Evolutionary conservation across 1,284 basidiomycete species (phyloP), one percentile per base, ranked within the genome.

Genomic region (Leccinum subrobustum): DNA sequence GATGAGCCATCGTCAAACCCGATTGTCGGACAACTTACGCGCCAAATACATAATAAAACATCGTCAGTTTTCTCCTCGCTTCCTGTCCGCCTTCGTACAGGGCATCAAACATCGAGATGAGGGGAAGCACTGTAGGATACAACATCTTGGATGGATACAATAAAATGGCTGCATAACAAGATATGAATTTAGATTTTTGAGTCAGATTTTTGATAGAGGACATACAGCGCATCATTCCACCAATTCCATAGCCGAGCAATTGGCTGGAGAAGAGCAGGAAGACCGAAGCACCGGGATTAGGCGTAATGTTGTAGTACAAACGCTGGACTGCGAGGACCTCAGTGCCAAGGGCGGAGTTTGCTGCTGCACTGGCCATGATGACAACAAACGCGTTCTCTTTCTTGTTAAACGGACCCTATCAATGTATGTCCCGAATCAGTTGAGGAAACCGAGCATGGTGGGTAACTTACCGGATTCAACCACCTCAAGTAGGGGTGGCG

Each of bases 101-200:
- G 16, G 81, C 80, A 66, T 87, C 85, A 56, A 86, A 78, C 69
- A 87, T 81, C 47, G 81, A 81, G 12, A 85, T 77, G 0, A 85
- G 74, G 0, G 85, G 83, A 53, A 86, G 77, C 31, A 84, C 77
- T 2, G 70, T 73, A 4, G 84, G 85, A 61, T 84, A 86, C 54
- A 86, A 73, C 68, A 85, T 85, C 66, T 86, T 85, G 14, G 87
- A 88, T 0, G 88, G 88, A 67, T 86, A 86, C 8, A 89, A 76
- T 20, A 88, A 73, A 51, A 86, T 74, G 6, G 68, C 75, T 71
- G 65, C 16, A 64, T 12, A 20, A 23, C 42, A 6, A 44, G 4
- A 9, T 20, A 42, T 52, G 8, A 63, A 51, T 37, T n/a, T 18
- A 20, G 23, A 31, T 9, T 18, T 44, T 37, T 3, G 8, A 2